A percentile compares a stretch with the other conserved stretches of the same genome.
Conservation (phyloP, 2,329 filamentous ascomycete genomes). For the Xylaria multiplex region DNA sequence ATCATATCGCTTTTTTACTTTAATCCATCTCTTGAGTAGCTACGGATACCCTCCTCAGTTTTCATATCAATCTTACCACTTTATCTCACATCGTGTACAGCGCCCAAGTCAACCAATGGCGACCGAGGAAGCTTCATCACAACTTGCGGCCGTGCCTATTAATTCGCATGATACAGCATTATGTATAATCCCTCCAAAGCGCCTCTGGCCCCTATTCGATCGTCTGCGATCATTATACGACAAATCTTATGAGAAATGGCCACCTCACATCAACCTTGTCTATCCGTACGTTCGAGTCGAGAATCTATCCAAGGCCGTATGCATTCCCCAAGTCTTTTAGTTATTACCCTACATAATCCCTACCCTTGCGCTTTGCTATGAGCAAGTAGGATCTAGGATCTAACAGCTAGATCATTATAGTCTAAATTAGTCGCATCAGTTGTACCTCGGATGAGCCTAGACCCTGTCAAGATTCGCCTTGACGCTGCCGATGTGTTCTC, state of each 20-base stretch:
- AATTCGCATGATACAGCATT: constrained; percentile 67
- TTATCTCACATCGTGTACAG: constrained; percentile 1
- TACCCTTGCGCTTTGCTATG: not conserved
- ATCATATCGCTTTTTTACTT: not conserved
- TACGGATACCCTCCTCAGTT: not conserved
- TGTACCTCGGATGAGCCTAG: constrained; percentile 48
- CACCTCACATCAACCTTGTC: constrained; percentile 72
- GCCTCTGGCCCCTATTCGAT: constrained; percentile 61
- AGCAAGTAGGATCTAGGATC: too few relatives aligned
- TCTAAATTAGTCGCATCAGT: constrained; percentile 46
- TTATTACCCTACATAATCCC: not conserved
- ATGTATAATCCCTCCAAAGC: constrained; percentile 65
- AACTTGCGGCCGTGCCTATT: constrained; percentile 23
- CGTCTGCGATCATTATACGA: constrained; percentile 70
- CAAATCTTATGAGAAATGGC: constrained; percentile 69
- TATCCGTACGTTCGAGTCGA: constrained; percentile 70
- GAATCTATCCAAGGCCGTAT: constrained; percentile 54
- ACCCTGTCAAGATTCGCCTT: constrained; percentile 48
- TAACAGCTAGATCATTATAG: not conserved
- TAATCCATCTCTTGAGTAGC: not conserved
- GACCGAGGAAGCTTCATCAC: constrained; percentile 22
- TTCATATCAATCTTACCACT: not conserved
- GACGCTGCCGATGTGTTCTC: constrained; percentile 58
- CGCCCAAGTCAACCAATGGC: constrained; percentile 40
- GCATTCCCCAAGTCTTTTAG: not conserved